Evolutionary conservation across 768 basidiomycete species (phyloP).

Genomic region (Phanerochaete carnosa): DNA sequence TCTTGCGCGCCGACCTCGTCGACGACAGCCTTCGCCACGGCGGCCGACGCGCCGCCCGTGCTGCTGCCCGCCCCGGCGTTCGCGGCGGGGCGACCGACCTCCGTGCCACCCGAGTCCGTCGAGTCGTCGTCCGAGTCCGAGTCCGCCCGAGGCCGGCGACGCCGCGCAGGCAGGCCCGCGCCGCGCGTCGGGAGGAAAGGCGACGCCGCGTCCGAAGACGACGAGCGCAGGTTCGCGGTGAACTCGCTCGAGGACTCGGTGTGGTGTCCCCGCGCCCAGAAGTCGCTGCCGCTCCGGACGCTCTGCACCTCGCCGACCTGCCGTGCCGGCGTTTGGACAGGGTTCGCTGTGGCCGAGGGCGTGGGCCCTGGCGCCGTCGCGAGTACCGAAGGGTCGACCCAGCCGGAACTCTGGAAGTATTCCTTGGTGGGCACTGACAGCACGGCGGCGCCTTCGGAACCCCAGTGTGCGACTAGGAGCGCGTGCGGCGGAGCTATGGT

Average conservation of each 20-base stretch:
- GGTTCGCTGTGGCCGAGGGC: neutral
- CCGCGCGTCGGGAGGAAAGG: slow-evolving; percentile 1
- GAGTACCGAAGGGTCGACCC: slow-evolving; percentile 47
- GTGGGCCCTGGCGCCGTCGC: slow-evolving; percentile 15
- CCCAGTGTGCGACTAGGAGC: slow-evolving; percentile 80
- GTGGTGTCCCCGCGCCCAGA: slow-evolving; percentile 61
- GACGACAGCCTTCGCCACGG: slow-evolving; percentile 27
- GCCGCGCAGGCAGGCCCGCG: slow-evolving; percentile 7
- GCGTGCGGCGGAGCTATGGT: slow-evolving; percentile 68
- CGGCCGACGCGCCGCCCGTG: neutral
- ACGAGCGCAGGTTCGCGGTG: slow-evolving; percentile 33
- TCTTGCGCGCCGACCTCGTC: slow-evolving; percentile 81
- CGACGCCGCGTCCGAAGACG: slow-evolving; percentile 11
- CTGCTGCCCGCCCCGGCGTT: slow-evolving; percentile 1
- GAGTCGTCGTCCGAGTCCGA: slow-evolving; percentile 26
- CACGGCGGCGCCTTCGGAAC: slow-evolving; percentile 74
- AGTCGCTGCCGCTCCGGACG: slow-evolving; percentile 69
- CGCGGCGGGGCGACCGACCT: slow-evolving; percentile 31
- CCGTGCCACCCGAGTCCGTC: slow-evolving; percentile 55
- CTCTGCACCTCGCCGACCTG: slow-evolving; percentile 34
- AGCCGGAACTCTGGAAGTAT: slow-evolving; percentile 83
- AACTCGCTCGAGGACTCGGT: slow-evolving; percentile 57
- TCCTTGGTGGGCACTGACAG: slow-evolving; percentile 80
- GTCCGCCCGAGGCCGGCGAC: slow-evolving; percentile 6
- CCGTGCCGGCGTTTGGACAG: neutral